A percentile compares a stretch with the other conserved stretches of the same genome.
phyloP scores from a whole-genome alignment of 129 eudicot species.

The Calendula officinalis region DNA sequence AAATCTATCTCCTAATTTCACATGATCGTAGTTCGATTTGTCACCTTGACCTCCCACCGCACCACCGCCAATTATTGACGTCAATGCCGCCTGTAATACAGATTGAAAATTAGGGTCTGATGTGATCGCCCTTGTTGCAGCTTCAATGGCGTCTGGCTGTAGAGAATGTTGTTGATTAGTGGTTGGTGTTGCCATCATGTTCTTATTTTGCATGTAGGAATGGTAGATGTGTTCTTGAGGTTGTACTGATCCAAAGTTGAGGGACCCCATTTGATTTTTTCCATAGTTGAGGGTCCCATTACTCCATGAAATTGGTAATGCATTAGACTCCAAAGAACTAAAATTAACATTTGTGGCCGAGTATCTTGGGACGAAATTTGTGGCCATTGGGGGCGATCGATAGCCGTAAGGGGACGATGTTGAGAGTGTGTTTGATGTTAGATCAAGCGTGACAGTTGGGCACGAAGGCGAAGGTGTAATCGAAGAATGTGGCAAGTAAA shows the following conservation, averaged over 20 bases:
- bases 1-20: conserved; percentile 44
- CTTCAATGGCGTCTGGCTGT: conserved; percentile 63
- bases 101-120: conserved; percentile 89
- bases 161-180: conserved; percentile 44
- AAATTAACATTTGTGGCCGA: conserved; percentile 73
- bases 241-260: conserved; percentile 49
- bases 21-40: conserved; percentile 23
- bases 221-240: conserved; percentile 50
- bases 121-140: conserved; percentile 83
- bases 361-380: conserved; percentile 49
- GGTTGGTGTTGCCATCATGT: conserved; percentile 20
- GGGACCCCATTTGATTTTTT: conserved; percentile 45
- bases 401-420: conserved; percentile 49
- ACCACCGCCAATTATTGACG: conserved; percentile 60
- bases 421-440: conserved; percentile 70
- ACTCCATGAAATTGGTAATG: conserved; percentile 59
- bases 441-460: conserved; percentile 89
- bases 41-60: conserved; percentile 13
- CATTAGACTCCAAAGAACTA: conserved; percentile 57
- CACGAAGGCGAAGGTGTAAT: conserved; percentile 59
- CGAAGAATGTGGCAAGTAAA: conserved; percentile 66
- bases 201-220: conserved; percentile 49
- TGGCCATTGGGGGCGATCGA: conserved; percentile 28
- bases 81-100: conserved; percentile 68
- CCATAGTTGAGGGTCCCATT: conserved; percentile 48